Percentiles rank a stretch among this genome's conserved stretches.
These are phyloP conservation scores for Pseudozyma sp. DNA, from an alignment of 1,284 basidiomycete species.

Conservation along the genomic window DNA sequence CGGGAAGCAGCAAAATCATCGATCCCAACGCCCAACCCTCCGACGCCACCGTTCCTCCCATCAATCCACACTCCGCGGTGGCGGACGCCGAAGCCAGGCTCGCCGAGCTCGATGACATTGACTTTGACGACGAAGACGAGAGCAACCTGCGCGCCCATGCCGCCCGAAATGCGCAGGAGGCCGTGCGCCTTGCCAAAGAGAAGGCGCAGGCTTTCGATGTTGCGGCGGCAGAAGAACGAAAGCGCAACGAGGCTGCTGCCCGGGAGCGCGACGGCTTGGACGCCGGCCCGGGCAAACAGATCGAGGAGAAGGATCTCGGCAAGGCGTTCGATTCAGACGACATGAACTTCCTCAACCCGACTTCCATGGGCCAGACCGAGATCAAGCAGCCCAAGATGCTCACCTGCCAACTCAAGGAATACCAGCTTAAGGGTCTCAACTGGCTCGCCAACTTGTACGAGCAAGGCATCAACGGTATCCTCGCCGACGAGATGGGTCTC, in stretches of 20 bases:
- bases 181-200: constrained; percentile 82
- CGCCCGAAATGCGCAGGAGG: constrained; percentile 87
- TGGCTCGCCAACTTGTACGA: constrained; percentile 99
- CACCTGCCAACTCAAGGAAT: constrained; percentile 96
- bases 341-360: constrained; percentile 98
- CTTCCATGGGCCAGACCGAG: constrained; percentile 83
- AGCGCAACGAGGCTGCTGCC: constrained; percentile 74
- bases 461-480: constrained; percentile 81
- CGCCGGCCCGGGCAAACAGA: constrained; percentile 35
- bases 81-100: constrained; percentile 49
- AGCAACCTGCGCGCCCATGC: constrained; percentile 91
- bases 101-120: constrained; percentile 78
- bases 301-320: constrained; percentile 61
- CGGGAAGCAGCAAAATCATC: constrained; percentile 63
- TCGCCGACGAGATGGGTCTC: constrained; percentile 84
- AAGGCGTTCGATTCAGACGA: constrained; percentile 77
- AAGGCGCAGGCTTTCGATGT: constrained; percentile 88
- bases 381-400: constrained; percentile 94
- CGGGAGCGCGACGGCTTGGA: constrained; percentile 41
- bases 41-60: constrained; percentile 71
- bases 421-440: constrained; percentile 97
- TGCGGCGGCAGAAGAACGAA: constrained; percentile 80
- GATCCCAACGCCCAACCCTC: constrained; percentile 47
- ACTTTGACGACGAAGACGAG: constrained; percentile 95
- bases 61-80: constrained; percentile 74